Evolutionary conservation across 2,329 filamentous ascomycete species (phyloP).

Genomic region (Aspergillus unguis): DNA sequence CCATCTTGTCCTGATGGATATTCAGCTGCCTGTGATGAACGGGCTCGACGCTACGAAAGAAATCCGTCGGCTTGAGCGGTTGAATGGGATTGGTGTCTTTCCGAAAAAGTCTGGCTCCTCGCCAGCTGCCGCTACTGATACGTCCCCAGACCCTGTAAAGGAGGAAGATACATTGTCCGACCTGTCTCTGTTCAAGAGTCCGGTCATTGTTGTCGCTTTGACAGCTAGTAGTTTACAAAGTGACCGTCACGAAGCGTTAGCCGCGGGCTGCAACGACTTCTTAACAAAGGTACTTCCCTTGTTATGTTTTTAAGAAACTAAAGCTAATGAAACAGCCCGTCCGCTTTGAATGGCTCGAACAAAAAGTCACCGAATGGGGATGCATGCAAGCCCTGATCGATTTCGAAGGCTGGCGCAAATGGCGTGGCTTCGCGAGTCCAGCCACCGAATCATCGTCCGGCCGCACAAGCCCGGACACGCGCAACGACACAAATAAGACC

Average conservation of each 20-base stretch:
- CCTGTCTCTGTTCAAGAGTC: constrained; percentile 75
- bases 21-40: constrained; percentile 94
- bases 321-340: constrained; percentile 64
- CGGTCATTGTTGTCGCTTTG: constrained; percentile 94
- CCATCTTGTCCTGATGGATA: constrained; percentile 97
- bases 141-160: constrained; percentile 24
- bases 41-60: constrained; percentile 92
- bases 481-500: constrained; percentile 12
- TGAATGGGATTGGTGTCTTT: constrained; percentile 92
- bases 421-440: constrained; percentile 70
- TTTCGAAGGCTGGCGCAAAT: constrained; percentile 95
- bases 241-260: constrained; percentile 89
- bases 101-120: constrained; percentile 60
- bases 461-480: constrained; percentile 26
- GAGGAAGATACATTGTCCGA: constrained; percentile 39
- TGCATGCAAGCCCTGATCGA: constrained; percentile 99
- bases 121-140: constrained; percentile 30
- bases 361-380: constrained; percentile 98
- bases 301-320: not conserved
- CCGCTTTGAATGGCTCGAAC: constrained; percentile 94
- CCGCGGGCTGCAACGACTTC: constrained; percentile 97
- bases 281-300: constrained; percentile 74
- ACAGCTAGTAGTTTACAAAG: constrained; percentile 93
- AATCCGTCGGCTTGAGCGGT: constrained; percentile 80
- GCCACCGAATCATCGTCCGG: constrained; percentile 15